Evolutionary conservation across 805 yeast species (phyloP).

Genomic region (Ogataea neopini): DNA sequence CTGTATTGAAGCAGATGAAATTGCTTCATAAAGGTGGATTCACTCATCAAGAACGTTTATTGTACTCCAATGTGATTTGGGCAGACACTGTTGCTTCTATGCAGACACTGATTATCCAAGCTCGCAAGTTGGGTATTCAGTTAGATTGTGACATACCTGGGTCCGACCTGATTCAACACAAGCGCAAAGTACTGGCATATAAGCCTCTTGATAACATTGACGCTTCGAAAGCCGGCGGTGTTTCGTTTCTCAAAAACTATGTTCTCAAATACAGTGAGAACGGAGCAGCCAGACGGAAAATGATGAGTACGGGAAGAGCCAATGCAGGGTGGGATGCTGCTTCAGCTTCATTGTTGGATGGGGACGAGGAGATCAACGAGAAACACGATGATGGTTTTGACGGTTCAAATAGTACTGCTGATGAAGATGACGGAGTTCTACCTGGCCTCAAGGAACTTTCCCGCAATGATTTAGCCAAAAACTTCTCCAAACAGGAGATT

Average conservation of each 20-base stretch:
- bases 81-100: constrained; percentile 84
- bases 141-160: constrained; percentile 64
- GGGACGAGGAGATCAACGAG: constrained; percentile 1
- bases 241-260: constrained; percentile 60
- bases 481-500: constrained; percentile 46
- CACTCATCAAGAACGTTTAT: constrained; percentile 71
- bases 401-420: constrained; percentile 14
- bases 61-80: constrained; percentile 89
- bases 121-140: constrained; percentile 61
- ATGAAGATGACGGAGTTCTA: constrained; percentile 17
- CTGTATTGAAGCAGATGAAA: constrained; percentile 86
- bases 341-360: constrained; percentile 2
- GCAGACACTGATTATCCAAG: constrained; percentile 76
- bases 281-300: constrained; percentile 50
- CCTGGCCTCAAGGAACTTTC: constrained; percentile 20
- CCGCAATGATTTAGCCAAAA: constrained; percentile 7
- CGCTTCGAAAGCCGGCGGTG: constrained; percentile 66
- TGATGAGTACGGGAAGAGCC: constrained; percentile 56
- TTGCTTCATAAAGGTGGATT: constrained; percentile 86
- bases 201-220: constrained; percentile 64
- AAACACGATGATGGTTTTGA: constrained; percentile 6
- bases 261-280: constrained; percentile 60
- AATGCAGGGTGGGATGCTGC: constrained; percentile 35
- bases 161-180: constrained; percentile 46
- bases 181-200: constrained; percentile 53